Percentiles rank a stretch among this genome's conserved stretches.
phyloP scores from a whole-genome alignment of 345 rosid genomes.

The Euphorbia tirucalli region DNA sequence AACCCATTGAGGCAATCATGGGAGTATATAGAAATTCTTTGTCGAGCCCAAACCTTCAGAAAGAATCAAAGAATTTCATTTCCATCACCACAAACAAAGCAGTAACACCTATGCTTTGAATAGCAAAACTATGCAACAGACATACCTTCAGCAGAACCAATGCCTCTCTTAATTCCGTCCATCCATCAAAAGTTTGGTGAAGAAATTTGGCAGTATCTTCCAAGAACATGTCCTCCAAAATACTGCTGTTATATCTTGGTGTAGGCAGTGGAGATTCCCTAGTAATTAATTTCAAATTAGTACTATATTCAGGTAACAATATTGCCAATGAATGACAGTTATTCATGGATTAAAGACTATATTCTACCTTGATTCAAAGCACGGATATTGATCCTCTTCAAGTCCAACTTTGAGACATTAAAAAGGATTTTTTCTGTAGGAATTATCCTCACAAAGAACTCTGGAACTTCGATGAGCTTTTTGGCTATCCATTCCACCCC shows the following conservation, averaged over 20 bases:
- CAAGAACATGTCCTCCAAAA: conserved; percentile 78
- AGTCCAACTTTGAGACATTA: conserved; percentile 55
- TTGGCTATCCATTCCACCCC: conserved; percentile 32
- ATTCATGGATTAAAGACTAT: conserved; percentile 1
- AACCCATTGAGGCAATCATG: conserved; percentile 87
- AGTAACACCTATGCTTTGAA: conserved; percentile 14
- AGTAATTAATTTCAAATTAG: conserved; percentile 23
- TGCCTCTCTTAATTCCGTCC: conserved; percentile 72
- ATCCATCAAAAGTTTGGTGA: conserved; percentile 46
- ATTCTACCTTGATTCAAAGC: conserved; percentile 56
- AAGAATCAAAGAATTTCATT: conserved; percentile 7
- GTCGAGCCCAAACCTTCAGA: conserved; percentile 83
- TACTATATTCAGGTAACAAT: conserved; percentile 1
- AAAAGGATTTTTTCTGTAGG: conserved; percentile 70
- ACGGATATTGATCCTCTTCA: conserved; percentile 68
- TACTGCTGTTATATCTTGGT: conserved; percentile 73
- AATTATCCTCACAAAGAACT: conserved; percentile 59
- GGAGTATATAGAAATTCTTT: conserved; percentile 67
- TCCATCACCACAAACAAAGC: background rate
- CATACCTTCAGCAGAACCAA: conserved; percentile 73
- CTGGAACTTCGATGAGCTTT: conserved; percentile 51
- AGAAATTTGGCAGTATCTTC: conserved; percentile 63
- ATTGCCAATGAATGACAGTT: conserved; percentile 7
- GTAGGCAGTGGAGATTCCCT: conserved; percentile 56
- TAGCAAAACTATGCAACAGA: background rate